Evolutionary conservation across 345 rosid genomes (phyloP).

Genomic region (Populus deltoides): DNA sequence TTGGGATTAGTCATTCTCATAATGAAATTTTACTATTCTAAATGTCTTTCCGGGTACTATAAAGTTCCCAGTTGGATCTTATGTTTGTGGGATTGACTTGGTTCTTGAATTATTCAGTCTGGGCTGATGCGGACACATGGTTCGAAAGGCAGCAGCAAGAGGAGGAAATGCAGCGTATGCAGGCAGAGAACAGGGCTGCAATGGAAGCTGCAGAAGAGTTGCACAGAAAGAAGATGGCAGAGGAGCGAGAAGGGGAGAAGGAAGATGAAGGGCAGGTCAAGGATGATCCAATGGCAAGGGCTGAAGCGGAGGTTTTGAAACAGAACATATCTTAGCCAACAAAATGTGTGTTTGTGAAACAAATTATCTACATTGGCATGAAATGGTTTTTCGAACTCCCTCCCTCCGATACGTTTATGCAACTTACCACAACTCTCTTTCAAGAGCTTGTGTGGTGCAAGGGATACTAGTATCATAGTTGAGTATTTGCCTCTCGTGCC

Average conservation of each 20-base stretch:
- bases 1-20: neutral
- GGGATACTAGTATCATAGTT: neutral
- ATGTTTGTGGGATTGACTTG: slow-evolving; percentile 1
- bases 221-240: slow-evolving; percentile 78
- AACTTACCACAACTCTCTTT: neutral
- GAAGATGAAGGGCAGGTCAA: slow-evolving; percentile 66
- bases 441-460: neutral
- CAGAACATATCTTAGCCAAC: slow-evolving; percentile 25
- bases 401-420: neutral
- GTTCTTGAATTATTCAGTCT: slow-evolving; percentile 48
- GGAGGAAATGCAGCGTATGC: slow-evolving; percentile 71
- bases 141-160: slow-evolving; percentile 92
- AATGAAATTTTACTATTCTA: neutral
- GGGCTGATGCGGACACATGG: slow-evolving; percentile 99
- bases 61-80: neutral
- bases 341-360: neutral
- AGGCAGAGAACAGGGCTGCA: slow-evolving; percentile 81
- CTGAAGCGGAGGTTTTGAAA: slow-evolving; percentile 60
- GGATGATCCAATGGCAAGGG: slow-evolving; percentile 80
- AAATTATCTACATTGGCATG: neutral
- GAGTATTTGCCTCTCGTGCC: neutral
- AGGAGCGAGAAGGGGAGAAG: slow-evolving; percentile 85
- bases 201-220: slow-evolving; percentile 89
- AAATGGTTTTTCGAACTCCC: neutral
- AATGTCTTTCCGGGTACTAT: too few relatives aligned